Evolutionary conservation across 2,329 filamentous ascomycete species (phyloP).

Genomic region (Thelonectria olida): DNA sequence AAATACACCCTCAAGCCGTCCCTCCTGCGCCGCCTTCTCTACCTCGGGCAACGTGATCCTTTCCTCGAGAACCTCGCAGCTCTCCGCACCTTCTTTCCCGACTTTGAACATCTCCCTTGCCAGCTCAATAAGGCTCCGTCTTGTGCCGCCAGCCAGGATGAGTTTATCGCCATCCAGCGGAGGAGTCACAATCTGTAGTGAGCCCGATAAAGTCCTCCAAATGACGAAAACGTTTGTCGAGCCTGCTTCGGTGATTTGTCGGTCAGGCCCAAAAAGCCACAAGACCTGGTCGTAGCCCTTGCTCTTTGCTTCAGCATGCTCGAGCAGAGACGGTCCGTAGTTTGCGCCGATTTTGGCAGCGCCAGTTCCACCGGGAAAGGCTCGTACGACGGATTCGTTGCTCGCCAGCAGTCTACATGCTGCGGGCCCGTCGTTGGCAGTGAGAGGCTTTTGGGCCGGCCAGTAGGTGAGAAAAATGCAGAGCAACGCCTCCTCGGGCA

Average conservation of each 20-base stretch:
- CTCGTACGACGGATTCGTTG: not conserved
- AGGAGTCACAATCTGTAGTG: not conserved
- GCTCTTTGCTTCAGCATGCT: not conserved
- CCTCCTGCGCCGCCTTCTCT: not conserved
- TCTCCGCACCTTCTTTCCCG: not conserved
- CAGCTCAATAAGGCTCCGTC: not conserved
- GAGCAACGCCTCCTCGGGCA: not conserved
- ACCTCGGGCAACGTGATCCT: not conserved
- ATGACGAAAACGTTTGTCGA: slow-evolving; percentile 16
- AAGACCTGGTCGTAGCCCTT: slow-evolving; percentile 22
- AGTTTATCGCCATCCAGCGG: not conserved
- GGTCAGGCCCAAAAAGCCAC: slow-evolving; percentile 20
- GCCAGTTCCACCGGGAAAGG: slow-evolving; percentile 18
- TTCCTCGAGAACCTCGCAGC: not conserved
- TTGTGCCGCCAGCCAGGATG: not conserved
- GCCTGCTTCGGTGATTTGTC: slow-evolving; percentile 13
- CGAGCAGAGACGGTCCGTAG: slow-evolving; percentile 4
- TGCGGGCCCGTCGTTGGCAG: not conserved
- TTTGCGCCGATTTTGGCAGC: slow-evolving; percentile 16
- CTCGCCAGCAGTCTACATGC: not conserved
- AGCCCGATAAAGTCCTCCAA: not conserved
- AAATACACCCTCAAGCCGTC: not conserved
- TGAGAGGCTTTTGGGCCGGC: not conserved
- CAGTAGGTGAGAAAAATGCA: not conserved
- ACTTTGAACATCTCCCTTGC: not conserved